phyloP scores from a whole-genome alignment of 768 basidiomycete species.

The Kwoniella bestiolae region DNA sequence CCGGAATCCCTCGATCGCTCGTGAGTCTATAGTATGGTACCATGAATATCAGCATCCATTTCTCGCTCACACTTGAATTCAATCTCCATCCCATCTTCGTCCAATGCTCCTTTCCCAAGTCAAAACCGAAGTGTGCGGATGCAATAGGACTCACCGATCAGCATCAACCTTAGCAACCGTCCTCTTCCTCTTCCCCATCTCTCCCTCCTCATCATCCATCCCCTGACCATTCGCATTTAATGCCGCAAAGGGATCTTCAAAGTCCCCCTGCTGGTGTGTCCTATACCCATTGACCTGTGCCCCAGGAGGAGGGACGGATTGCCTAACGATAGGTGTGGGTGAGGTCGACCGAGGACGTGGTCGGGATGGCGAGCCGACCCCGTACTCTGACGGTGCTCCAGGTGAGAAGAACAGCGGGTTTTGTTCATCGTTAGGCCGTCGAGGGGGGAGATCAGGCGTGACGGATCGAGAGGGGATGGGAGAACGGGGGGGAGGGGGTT shows the following conservation, averaged over 20 bases:
- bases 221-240: not conserved
- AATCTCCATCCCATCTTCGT: not conserved
- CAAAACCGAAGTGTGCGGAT: too few relatives aligned
- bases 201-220: conserved; percentile 53
- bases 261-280: conserved; percentile 18
- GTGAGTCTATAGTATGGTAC: conserved; percentile 60
- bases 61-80: not conserved
- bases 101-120: too few relatives aligned
- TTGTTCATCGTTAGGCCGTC: not conserved
- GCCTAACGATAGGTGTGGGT: not conserved
- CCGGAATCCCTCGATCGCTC: conserved; percentile 75
- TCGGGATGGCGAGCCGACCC: conserved; percentile 2
- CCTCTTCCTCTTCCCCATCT: conserved; percentile 60
- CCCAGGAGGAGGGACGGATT: not conserved
- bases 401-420: conserved; percentile 28
- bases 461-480: conserved; percentile 12
- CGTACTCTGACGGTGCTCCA: conserved; percentile 8
- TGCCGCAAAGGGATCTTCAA: conserved; percentile 19
- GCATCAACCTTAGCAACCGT: conserved; percentile 72
- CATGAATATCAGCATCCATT: not conserved
- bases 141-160: conserved; percentile 55
- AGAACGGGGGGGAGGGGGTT: conserved; percentile 28
- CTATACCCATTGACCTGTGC: not conserved
- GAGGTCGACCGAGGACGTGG: not conserved
- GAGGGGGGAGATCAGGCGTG: conserved; percentile 12